These are phyloP conservation scores for Cicer arietinum DNA, from an alignment of 306 rosid species.

Conservation along the genomic window DNA sequence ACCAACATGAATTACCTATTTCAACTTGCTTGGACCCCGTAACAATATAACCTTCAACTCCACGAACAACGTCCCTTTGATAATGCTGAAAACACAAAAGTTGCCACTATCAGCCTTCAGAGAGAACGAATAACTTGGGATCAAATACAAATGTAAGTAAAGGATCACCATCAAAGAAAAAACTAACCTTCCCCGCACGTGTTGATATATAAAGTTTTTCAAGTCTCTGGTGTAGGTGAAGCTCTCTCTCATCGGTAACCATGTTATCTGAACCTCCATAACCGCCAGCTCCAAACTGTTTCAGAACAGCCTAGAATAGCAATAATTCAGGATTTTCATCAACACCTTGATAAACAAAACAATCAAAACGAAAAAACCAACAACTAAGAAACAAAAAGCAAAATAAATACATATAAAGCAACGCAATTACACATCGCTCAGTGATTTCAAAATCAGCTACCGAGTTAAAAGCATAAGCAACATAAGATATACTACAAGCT, in stretches of 20 bases:
- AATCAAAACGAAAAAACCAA: neutral
- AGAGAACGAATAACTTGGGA: conserved; percentile 1
- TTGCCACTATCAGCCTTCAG: conserved; percentile 30
- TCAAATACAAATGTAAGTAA: conserved; percentile 21
- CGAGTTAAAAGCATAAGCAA: conserved; percentile 12
- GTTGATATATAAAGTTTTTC: conserved; percentile 94
- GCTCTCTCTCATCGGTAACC: conserved; percentile 76
- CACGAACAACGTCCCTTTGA: conserved; percentile 96
- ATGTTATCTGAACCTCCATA: conserved; percentile 89
- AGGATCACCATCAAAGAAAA: conserved; percentile 33
- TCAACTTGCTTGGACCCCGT: conserved; percentile 97
- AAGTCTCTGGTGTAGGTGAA: conserved; percentile 77
- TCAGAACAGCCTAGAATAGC: conserved; percentile 79
- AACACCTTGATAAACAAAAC: conserved; percentile 12
- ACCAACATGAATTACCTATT: conserved; percentile 65
- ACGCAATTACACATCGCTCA: neutral
- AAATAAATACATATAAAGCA: neutral
- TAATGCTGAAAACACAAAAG: conserved; percentile 67
- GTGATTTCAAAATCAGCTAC: conserved; percentile 29
- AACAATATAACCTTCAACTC: conserved; percentile 91
- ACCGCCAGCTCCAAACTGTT: conserved; percentile 86
- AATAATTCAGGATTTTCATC: conserved; percentile 27
- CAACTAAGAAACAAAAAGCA: neutral
- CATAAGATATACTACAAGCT: conserved; percentile 9
- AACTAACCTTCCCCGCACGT: conserved; percentile 87